Evolutionary conservation across 768 basidiomycete species (phyloP).

Genomic region (Lyophyllum decastes): DNA sequence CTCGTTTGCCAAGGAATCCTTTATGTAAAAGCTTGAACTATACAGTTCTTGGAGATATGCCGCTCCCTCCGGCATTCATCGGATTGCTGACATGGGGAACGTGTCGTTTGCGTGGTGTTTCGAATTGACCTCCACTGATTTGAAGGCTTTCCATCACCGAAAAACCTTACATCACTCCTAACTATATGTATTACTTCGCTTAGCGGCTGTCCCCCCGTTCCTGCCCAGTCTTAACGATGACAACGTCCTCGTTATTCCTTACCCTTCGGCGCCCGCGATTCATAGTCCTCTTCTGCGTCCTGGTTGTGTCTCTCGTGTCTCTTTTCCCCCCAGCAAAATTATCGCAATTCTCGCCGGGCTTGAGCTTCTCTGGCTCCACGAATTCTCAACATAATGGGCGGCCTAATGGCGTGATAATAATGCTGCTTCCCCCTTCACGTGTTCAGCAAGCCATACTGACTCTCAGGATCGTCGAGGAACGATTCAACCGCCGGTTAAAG

Average conservation of each 20-base stretch:
- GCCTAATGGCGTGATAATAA: slow-evolving; percentile 29
- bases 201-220: background rate
- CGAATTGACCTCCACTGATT: too few species aligned
- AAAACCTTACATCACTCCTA: too few species aligned
- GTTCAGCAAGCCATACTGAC: slow-evolving; percentile 27
- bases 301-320: slow-evolving; percentile 1
- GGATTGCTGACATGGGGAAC: background rate
- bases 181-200: too few species aligned
- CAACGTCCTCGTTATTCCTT: slow-evolving; percentile 9
- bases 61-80: too few species aligned
- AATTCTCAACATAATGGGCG: background rate
- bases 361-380: background rate
- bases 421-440: slow-evolving; percentile 26
- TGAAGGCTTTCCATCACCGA: too few species aligned
- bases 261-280: slow-evolving; percentile 8
- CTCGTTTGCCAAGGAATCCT: too few species aligned
- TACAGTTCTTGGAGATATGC: too few species aligned
- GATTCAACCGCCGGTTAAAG: slow-evolving; percentile 29
- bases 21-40: too few species aligned
- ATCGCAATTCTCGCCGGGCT: background rate
- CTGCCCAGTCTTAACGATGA: background rate
- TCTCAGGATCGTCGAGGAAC: slow-evolving; percentile 28
- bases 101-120: background rate
- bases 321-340: background rate
- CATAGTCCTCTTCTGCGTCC: slow-evolving; percentile 1